phyloP scores from a whole-genome alignment of 495 filamentous ascomycete genomes.

The Choiromyces venosus region DNA sequence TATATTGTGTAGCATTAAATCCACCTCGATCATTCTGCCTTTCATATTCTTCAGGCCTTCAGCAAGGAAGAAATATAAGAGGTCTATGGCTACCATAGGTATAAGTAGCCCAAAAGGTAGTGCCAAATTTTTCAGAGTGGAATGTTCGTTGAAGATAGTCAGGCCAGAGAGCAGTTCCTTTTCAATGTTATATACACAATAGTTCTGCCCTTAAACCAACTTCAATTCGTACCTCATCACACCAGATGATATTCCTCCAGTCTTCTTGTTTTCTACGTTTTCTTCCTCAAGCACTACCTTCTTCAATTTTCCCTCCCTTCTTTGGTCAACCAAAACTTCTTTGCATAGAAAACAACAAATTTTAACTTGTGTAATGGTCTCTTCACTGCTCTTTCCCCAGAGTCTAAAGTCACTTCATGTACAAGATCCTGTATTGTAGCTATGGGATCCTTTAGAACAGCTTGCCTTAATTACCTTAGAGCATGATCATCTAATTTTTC shows the following conservation, averaged over 20 bases:
- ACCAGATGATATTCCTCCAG: slow-evolving; percentile 4
- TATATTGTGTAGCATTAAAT: not conserved
- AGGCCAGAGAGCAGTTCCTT: not conserved
- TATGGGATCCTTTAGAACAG: slow-evolving; percentile 9
- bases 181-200: not conserved
- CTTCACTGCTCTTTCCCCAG: not conserved
- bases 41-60: not conserved
- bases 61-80: not conserved
- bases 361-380: not conserved
- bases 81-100: not conserved
- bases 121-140: not conserved
- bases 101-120: not conserved
- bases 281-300: not conserved
- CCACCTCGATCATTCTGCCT: not conserved
- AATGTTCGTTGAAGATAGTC: slow-evolving; percentile 8
- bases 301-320: not conserved
- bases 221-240: slow-evolving; percentile 2
- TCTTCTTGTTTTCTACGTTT: not conserved
- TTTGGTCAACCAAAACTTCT: slow-evolving; percentile 7
- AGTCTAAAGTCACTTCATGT: not conserved
- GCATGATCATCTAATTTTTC: slow-evolving; percentile 6
- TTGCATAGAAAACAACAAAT: not conserved
- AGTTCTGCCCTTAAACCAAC: not conserved
- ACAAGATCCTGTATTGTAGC: slow-evolving; percentile 8
- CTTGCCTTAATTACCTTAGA: not conserved